Percentiles rank a stretch among this genome's conserved stretches.
These are phyloP conservation scores for Handroanthus guayacan DNA, from an alignment of 257 asterid species.

Conservation along the genomic window DNA sequence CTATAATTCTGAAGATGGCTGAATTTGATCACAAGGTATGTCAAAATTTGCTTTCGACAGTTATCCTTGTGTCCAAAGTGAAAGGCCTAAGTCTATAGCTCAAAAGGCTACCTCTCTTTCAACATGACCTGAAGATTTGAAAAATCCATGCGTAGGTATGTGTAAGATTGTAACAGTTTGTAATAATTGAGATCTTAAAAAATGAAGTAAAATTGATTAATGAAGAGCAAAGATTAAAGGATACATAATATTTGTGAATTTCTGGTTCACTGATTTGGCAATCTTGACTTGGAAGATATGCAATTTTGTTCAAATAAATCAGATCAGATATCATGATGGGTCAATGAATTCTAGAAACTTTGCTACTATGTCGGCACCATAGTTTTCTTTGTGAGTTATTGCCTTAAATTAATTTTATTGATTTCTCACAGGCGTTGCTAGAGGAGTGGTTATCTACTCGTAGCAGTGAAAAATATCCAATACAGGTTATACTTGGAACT, in stretches of 20 bases:
- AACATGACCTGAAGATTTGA: constrained; percentile 14
- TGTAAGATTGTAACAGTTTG: background rate
- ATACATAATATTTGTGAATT: background rate
- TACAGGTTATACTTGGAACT: constrained; percentile 64
- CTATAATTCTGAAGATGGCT: constrained; percentile 90
- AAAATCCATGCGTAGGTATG: background rate
- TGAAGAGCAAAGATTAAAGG: constrained; percentile 14
- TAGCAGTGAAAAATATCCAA: constrained; percentile 68
- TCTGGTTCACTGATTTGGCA: constrained; percentile 13
- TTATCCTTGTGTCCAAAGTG: constrained; percentile 25
- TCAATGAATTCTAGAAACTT: constrained; percentile 11
- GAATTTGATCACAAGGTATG: constrained; percentile 96
- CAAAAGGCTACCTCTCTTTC: constrained; percentile 8
- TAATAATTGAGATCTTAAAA: constrained; percentile 12
- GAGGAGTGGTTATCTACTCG: constrained; percentile 96
- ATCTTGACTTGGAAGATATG: constrained; percentile 8
- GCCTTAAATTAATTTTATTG: constrained; percentile 24
- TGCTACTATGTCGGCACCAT: constrained; percentile 13
- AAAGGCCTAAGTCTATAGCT: constrained; percentile 27
- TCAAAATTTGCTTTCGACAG: constrained; percentile 29
- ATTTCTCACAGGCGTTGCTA: constrained; percentile 74
- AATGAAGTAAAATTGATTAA: constrained; percentile 4
- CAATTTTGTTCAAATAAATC: background rate
- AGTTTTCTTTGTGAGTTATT: constrained; percentile 13
- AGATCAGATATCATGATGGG: constrained; percentile 28